Conservation (phyloP, 73 alveolate species). For the Stentor roeselii region DNA sequence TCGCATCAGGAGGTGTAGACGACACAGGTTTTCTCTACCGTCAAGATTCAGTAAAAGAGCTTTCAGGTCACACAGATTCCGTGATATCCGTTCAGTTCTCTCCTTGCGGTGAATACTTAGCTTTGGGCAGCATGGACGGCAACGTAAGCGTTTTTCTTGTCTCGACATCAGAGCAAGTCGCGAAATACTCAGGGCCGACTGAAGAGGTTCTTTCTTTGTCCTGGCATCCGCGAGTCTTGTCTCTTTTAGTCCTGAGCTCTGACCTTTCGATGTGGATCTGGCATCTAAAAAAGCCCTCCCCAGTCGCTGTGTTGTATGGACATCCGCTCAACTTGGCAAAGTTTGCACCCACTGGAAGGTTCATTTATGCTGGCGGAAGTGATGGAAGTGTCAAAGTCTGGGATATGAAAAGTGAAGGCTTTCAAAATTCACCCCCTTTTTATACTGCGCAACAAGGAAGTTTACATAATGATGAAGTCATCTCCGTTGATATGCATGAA, state of each 20-base stretch:
- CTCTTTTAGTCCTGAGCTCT: not conserved
- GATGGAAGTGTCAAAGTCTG: slow-evolving; percentile 15
- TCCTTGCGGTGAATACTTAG: not conserved
- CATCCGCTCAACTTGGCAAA: not conserved
- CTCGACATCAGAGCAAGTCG: not conserved
- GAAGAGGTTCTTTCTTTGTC: not conserved
- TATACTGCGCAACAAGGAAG: not conserved
- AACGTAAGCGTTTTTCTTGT: not conserved
- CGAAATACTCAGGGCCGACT: not conserved
- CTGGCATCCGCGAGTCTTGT: slow-evolving; percentile 3
- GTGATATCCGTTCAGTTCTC: not conserved
- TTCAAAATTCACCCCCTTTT: not conserved
- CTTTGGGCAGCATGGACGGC: slow-evolving; percentile 11
- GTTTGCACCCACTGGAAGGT: slow-evolving; percentile 7
- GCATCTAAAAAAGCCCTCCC: slow-evolving; percentile 11
- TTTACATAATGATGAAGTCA: slow-evolving; percentile 1
- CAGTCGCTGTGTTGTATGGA: slow-evolving; percentile 22
- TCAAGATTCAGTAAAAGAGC: not conserved
- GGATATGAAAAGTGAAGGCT: slow-evolving; percentile 17
- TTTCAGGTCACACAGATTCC: slow-evolving; percentile 12
- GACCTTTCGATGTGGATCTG: slow-evolving; percentile 20
- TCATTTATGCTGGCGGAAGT: slow-evolving; percentile 8
- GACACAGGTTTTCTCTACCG: not conserved
- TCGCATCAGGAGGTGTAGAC: not conserved
- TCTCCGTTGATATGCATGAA: not conserved